phyloP scores from a whole-genome alignment of 83 land plant genomes.

The Picea mariana region DNA sequence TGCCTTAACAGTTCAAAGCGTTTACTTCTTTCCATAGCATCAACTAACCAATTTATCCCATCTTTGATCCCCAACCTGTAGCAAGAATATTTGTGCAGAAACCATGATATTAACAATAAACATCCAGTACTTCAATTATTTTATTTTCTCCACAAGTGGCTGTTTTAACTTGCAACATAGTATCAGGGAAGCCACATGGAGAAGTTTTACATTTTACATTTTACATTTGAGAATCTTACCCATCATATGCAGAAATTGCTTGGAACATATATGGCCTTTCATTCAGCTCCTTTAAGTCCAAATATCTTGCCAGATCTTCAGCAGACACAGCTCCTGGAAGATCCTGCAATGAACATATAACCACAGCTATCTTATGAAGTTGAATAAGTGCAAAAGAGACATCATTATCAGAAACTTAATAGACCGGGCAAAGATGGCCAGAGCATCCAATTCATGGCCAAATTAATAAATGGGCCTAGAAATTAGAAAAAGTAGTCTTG shows the following conservation, averaged over 20 bases:
- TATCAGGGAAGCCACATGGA: background rate
- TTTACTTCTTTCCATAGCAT: constrained; percentile 86
- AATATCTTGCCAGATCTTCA: constrained; percentile 78
- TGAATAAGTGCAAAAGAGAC: background rate
- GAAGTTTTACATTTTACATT: background rate
- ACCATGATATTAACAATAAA: constrained; percentile 10
- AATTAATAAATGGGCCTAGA: background rate
- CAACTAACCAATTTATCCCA: constrained; percentile 76
- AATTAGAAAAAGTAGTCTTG: background rate
- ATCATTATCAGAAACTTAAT: background rate
- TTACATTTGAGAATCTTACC: constrained; percentile 39
- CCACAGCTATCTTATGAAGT: background rate
- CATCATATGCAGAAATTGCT: constrained; percentile 83
- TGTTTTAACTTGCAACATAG: background rate
- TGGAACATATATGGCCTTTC: constrained; percentile 72
- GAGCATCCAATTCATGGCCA: background rate
- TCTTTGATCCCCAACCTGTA: constrained; percentile 75
- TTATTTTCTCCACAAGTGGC: background rate
- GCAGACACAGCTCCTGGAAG: constrained; percentile 68
- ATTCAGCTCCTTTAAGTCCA: constrained; percentile 81
- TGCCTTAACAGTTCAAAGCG: constrained; percentile 63
- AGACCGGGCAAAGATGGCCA: background rate
- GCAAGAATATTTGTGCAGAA: constrained; percentile 9
- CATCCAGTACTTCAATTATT: background rate
- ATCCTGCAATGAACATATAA: constrained; percentile 49